Conservation (phyloP, 768 basidiomycete genomes). For the Boletus bicolor region DNA sequence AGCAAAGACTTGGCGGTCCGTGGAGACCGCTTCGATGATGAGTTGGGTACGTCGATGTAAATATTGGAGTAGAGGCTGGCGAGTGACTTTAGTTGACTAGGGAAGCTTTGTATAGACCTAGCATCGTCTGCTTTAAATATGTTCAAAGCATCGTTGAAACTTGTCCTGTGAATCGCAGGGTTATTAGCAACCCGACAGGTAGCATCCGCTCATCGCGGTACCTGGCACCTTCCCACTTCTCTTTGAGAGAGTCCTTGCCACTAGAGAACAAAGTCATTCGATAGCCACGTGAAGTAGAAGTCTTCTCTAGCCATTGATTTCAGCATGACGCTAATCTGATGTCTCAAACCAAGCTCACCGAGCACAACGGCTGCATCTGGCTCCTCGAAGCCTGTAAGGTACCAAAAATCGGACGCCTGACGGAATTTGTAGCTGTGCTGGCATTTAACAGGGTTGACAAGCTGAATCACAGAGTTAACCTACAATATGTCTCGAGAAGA, state of each 20-base stretch:
- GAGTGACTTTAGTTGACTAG: slow-evolving; percentile 55
- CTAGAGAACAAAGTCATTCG: slow-evolving; percentile 81
- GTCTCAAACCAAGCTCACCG: slow-evolving; percentile 41
- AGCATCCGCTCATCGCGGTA: slow-evolving; percentile 18
- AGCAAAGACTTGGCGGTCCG: slow-evolving; percentile 53
- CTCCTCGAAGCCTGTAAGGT: slow-evolving; percentile 94
- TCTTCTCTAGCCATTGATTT: slow-evolving; percentile 52
- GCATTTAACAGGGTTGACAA: slow-evolving; percentile 8
- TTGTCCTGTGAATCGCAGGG: slow-evolving; percentile 45
- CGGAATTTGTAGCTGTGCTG: slow-evolving; percentile 84
- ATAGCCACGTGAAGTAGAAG: slow-evolving; percentile 70
- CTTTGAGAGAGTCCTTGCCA: slow-evolving; percentile 70
- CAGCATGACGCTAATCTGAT: not conserved
- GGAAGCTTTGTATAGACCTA: slow-evolving; percentile 51
- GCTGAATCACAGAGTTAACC: slow-evolving; percentile 28
- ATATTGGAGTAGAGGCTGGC: slow-evolving; percentile 48
- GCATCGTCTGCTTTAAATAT: slow-evolving; percentile 82
- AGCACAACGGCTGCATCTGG: slow-evolving; percentile 87
- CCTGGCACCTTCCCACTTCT: slow-evolving; percentile 92
- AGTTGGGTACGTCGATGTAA: slow-evolving; percentile 49
- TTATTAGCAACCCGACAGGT: not conserved
- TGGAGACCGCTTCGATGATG: slow-evolving; percentile 36
- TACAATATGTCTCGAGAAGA: slow-evolving; percentile 67
- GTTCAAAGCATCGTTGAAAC: slow-evolving; percentile 56
- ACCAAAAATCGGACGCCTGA: slow-evolving; percentile 91